A percentile compares a stretch with the other conserved stretches of the same genome.
phyloP scores from a whole-genome alignment of 225 moss, liverwort and hornwort species.

The Asterella californica region DNA sequence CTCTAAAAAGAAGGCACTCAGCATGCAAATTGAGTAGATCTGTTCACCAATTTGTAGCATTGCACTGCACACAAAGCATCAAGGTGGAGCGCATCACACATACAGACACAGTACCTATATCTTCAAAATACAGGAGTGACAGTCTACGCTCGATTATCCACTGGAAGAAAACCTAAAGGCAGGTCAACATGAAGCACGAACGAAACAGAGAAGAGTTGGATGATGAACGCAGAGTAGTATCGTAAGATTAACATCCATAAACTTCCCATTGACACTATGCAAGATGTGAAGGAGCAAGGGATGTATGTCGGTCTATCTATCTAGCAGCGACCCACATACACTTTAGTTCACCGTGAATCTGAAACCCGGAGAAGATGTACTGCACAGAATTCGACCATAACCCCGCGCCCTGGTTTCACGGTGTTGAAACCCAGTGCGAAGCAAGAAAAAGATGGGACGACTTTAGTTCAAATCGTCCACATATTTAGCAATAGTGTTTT shows the following conservation, averaged over 20 bases:
- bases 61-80: constrained; percentile 43
- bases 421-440: too few relatives aligned
- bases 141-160: background rate
- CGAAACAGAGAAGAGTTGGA: too few relatives aligned
- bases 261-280: background rate
- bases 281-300: background rate
- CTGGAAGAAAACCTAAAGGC: background rate
- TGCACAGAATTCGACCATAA: too few relatives aligned
- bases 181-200: background rate
- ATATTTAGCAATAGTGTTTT: too few relatives aligned
- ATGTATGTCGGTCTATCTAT: too few relatives aligned
- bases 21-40: constrained; percentile 94
- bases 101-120: background rate
- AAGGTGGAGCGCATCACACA: background rate
- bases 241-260: background rate
- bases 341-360: too few relatives aligned
- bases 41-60: constrained; percentile 90
- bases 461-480: too few relatives aligned
- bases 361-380: too few relatives aligned
- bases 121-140: background rate
- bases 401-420: too few relatives aligned
- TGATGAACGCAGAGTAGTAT: too few relatives aligned
- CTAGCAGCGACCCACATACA: too few relatives aligned
- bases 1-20: constrained; percentile 84
- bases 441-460: too few relatives aligned